Evolutionary conservation across 2,329 filamentous ascomycete genomes (phyloP).

Genomic region (Daldinia eschscholtzii): DNA sequence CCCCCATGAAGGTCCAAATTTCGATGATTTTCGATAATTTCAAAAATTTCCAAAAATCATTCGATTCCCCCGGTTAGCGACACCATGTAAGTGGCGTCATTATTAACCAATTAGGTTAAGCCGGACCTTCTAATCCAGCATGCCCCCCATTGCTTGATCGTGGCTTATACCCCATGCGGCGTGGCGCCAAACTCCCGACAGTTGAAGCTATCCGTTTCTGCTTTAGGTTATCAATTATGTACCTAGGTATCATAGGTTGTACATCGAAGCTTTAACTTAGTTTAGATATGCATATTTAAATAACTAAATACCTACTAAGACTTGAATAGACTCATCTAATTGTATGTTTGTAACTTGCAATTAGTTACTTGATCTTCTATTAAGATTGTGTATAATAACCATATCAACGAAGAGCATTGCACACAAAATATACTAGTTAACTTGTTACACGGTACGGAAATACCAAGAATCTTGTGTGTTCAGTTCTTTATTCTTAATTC

Average conservation of each 20-base stretch:
- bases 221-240: conserved; percentile 1
- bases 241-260: neutral
- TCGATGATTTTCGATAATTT: conserved; percentile 30
- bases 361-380: too few relatives aligned
- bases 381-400: neutral
- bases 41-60: conserved; percentile 36
- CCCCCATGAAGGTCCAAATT: conserved; percentile 27
- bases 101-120: conserved; percentile 30
- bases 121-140: conserved; percentile 6
- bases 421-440: neutral
- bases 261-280: neutral
- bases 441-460: neutral
- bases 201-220: neutral
- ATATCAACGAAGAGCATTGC: neutral
- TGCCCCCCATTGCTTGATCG: neutral
- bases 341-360: too few relatives aligned
- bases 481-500: conserved; percentile 12
- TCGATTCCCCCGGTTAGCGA: conserved; percentile 25
- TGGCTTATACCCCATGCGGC: conserved; percentile 2
- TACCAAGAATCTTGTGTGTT: neutral
- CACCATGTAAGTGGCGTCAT: conserved; percentile 38
- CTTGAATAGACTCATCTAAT: too few relatives aligned
- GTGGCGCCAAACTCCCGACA: neutral
- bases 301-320: neutral
- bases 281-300: too few relatives aligned